These are phyloP conservation scores for Dendrocalamus sinicus DNA, from an alignment of 176 grass and related monocot species.

Conservation along the genomic window DNA sequence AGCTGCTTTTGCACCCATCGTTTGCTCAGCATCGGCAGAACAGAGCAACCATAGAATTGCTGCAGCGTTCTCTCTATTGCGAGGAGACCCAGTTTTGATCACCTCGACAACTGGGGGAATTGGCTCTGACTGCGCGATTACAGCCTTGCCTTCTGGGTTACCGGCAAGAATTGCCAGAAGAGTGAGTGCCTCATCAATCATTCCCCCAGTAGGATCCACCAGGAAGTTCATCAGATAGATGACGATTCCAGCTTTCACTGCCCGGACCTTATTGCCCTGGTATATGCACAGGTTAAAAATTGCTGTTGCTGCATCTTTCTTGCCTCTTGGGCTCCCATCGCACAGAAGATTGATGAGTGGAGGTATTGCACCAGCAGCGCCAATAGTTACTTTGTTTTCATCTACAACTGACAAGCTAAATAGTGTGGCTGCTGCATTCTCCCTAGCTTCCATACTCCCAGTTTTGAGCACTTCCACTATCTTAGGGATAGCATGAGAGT, in stretches of 20 bases:
- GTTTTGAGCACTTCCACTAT: conserved; percentile 86
- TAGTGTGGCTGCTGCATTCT: conserved; percentile 90
- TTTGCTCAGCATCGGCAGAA: conserved; percentile 58
- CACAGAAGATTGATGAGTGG: conserved; percentile 78
- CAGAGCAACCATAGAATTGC: conserved; percentile 82
- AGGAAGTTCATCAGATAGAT: conserved; percentile 78
- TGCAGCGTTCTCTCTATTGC: conserved; percentile 79
- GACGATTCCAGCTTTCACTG: conserved; percentile 79
- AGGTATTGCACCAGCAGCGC: conserved; percentile 81
- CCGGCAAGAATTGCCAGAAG: conserved; percentile 74
- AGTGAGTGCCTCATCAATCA: conserved; percentile 91
- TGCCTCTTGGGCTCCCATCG: conserved; percentile 83
- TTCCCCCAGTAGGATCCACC: conserved; percentile 70
- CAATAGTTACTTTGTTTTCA: conserved; percentile 83
- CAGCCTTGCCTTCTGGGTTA: conserved; percentile 73
- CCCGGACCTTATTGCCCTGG: conserved; percentile 81
- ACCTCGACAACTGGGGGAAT: conserved; percentile 66
- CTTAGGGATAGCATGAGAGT: conserved; percentile 76
- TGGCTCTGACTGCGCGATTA: conserved; percentile 57
- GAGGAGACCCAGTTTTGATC: conserved; percentile 70
- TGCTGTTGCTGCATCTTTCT: conserved; percentile 95
- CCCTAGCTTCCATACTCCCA: conserved; percentile 94
- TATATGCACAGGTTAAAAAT: conserved; percentile 98
- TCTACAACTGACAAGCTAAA: conserved; percentile 94
- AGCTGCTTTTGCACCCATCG: conserved; percentile 53